Conservation (phyloP, 176 grass and related monocot genomes). For the Poa annua region DNA sequence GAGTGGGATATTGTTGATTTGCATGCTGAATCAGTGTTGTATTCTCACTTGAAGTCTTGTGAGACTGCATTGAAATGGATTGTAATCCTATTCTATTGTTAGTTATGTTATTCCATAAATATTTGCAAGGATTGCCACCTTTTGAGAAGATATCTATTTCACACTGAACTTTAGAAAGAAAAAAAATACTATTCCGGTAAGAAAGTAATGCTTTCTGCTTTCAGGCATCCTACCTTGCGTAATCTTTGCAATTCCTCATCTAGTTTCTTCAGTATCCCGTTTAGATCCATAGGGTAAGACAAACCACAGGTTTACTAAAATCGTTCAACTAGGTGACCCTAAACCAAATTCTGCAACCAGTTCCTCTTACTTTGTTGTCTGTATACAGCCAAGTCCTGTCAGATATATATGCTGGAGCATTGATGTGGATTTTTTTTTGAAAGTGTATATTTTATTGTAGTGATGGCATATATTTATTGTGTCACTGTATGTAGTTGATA, state of each 20-base stretch:
- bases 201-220: conserved; percentile 20
- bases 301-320: not conserved
- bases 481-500: conserved; percentile 32
- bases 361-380: conserved; percentile 17
- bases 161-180: not conserved
- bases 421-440: conserved; percentile 31
- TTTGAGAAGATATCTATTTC: not conserved
- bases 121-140: conserved; percentile 1
- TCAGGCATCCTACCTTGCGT: conserved; percentile 2
- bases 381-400: not conserved
- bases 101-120: conserved; percentile 25
- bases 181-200: not conserved
- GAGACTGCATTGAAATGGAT: not conserved
- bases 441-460: conserved; percentile 31
- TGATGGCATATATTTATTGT: not conserved
- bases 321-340: not conserved
- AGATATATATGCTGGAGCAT: conserved; percentile 34
- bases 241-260: conserved; percentile 14
- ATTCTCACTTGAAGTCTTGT: conserved; percentile 3
- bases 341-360: not conserved
- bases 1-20: conserved; percentile 18
- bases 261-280: conserved; percentile 19
- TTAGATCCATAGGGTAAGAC: conserved; percentile 5
- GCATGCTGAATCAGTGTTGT: conserved; percentile 11
- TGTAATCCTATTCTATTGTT: conserved; percentile 24